Percentiles rank a stretch among this genome's conserved stretches.
Conservation (phyloP, 768 basidiomycete species). For the Krasilnikovozyma curviuscula region DNA sequence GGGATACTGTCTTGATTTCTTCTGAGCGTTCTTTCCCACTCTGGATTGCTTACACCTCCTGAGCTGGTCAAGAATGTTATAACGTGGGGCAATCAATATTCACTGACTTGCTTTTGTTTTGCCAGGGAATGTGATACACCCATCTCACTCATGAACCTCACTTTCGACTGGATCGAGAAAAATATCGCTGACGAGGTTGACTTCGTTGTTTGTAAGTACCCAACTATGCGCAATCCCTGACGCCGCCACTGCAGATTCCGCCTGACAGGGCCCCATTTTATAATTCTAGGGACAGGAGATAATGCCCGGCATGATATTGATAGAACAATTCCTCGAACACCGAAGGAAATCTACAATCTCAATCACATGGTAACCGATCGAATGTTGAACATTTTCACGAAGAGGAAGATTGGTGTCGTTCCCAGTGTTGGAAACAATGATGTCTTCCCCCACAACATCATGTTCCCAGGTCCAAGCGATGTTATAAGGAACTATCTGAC, state of each 20-base stretch:
- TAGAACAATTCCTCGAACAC: constrained; percentile 55
- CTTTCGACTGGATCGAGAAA: constrained; percentile 57
- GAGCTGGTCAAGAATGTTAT: too few species aligned
- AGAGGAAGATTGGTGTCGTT: constrained; percentile 53
- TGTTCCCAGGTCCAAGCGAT: constrained; percentile 25
- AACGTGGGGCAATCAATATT: too few species aligned
- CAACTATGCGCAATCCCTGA: not conserved
- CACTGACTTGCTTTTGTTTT: not conserved
- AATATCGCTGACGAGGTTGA: constrained; percentile 71
- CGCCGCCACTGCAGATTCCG: constrained; percentile 25
- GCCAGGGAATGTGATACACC: constrained; percentile 64
- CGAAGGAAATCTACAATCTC: constrained; percentile 53
- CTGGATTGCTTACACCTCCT: too few species aligned
- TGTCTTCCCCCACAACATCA: constrained; percentile 26
- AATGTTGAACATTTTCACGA: constrained; percentile 56
- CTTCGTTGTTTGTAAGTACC: constrained; percentile 52
- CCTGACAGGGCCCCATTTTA: not conserved
- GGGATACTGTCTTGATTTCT: too few species aligned
- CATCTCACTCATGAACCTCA: constrained; percentile 53
- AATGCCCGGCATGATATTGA: constrained; percentile 58
- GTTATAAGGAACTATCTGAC: constrained; percentile 40
- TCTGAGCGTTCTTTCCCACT: too few species aligned
- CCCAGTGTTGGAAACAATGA: constrained; percentile 57
- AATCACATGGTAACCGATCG: constrained; percentile 46
- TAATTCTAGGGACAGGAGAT: constrained; percentile 27